Conservation (phyloP, 2,329 filamentous ascomycete genomes). For the Aspergillus pseudoviridinutans region DNA sequence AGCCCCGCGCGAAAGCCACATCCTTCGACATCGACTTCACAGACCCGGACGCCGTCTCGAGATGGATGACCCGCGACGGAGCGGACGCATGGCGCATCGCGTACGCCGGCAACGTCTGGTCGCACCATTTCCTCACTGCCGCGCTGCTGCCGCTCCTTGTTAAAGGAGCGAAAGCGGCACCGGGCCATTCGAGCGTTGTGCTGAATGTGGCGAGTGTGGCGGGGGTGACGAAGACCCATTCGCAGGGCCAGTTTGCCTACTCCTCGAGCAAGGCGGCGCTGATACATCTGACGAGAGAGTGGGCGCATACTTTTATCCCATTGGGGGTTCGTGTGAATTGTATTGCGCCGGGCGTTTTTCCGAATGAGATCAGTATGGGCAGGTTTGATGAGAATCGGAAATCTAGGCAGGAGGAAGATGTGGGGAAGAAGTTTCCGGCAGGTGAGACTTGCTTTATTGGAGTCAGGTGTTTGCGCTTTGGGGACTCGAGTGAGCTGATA, state of each 20-base stretch:
- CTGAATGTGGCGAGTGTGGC: slow-evolving; percentile 54
- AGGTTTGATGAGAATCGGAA: slow-evolving; percentile 52
- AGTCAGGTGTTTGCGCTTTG: background rate
- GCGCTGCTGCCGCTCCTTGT: slow-evolving; percentile 53
- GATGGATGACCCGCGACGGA: slow-evolving; percentile 16
- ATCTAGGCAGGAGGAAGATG: slow-evolving; percentile 51
- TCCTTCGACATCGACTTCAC: slow-evolving; percentile 10
- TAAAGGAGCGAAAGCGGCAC: slow-evolving; percentile 44
- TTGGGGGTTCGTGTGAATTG: slow-evolving; percentile 56
- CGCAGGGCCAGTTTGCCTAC: slow-evolving; percentile 51
- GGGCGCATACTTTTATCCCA: slow-evolving; percentile 52
- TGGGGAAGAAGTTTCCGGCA: slow-evolving; percentile 47
- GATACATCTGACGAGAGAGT: slow-evolving; percentile 54
- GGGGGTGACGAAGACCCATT: slow-evolving; percentile 49
- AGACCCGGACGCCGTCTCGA: slow-evolving; percentile 7
- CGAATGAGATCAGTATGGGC: slow-evolving; percentile 55
- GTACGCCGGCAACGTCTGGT: slow-evolving; percentile 50
- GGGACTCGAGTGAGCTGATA: background rate
- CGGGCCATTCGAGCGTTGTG: slow-evolving; percentile 48
- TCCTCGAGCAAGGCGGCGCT: slow-evolving; percentile 47
- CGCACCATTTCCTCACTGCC: slow-evolving; percentile 51
- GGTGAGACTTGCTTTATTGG: slow-evolving; percentile 23
- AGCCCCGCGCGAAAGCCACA: slow-evolving; percentile 44
- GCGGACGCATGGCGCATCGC: slow-evolving; percentile 47
- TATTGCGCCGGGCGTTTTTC: slow-evolving; percentile 57